Conservation (phyloP, 2,329 filamentous ascomycete genomes). For the Cryphonectria japonica region DNA sequence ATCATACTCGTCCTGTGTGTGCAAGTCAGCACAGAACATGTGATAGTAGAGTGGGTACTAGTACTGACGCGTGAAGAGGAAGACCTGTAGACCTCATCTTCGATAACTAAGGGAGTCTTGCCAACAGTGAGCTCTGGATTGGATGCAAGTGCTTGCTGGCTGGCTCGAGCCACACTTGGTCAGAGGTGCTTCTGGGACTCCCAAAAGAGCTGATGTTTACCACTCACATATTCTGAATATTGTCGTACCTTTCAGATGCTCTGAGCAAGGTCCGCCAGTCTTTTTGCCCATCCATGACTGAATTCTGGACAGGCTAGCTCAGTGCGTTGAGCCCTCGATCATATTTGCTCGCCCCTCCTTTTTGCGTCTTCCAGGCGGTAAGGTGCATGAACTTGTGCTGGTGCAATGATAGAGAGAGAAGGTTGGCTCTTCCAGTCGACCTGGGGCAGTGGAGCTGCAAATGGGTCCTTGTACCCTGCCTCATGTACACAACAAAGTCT, state of each 20-base stretch:
- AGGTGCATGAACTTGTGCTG: background rate
- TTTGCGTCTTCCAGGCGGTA: background rate
- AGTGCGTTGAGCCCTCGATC: background rate
- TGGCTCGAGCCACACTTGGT: conserved; percentile 4
- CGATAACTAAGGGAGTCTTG: conserved; percentile 63
- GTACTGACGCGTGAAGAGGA: conserved; percentile 61
- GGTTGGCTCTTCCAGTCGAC: background rate
- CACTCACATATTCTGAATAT: conserved; percentile 65
- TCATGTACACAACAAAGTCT: background rate
- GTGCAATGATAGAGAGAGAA: background rate
- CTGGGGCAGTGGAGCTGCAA: background rate
- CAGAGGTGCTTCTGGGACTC: background rate
- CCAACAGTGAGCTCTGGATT: conserved; percentile 29
- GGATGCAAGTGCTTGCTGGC: conserved; percentile 35
- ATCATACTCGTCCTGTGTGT: conserved; percentile 61
- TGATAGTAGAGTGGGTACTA: background rate
- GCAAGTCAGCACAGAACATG: conserved; percentile 2
- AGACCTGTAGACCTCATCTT: conserved; percentile 65
- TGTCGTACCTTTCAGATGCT: conserved; percentile 64
- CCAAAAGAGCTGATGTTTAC: background rate
- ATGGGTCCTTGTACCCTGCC: background rate
- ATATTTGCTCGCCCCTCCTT: background rate
- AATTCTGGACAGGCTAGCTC: background rate
- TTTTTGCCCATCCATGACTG: conserved; percentile 32
- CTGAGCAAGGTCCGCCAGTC: conserved; percentile 58